A percentile compares a stretch with the other conserved stretches of the same genome.
Conservation (phyloP, 1,139 yeast species). For the Suhomyces terraborum region DNA sequence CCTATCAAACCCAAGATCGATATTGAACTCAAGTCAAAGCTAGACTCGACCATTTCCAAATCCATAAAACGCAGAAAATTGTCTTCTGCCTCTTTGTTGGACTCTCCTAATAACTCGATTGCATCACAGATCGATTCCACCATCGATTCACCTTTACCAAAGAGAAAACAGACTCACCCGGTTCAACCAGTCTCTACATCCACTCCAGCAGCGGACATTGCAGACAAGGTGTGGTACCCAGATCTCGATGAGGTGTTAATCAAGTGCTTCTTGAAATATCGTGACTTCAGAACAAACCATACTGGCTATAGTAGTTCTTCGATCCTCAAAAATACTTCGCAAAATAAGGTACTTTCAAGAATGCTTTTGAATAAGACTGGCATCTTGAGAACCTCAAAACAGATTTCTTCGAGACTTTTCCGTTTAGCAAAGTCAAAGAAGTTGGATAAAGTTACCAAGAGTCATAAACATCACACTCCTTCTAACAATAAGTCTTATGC, state of each 20-base stretch:
- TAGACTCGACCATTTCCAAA: slow-evolving; percentile 12
- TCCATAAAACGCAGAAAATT: slow-evolving; percentile 17
- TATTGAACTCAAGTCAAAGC: slow-evolving; percentile 8
- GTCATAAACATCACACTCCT: slow-evolving; percentile 13
- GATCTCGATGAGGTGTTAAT: slow-evolving; percentile 41
- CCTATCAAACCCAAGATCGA: slow-evolving; percentile 13
- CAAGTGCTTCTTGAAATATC: slow-evolving; percentile 40
- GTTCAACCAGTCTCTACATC: slow-evolving; percentile 3
- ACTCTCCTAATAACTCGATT: slow-evolving; percentile 41
- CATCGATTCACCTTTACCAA: slow-evolving; percentile 37
- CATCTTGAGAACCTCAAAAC: slow-evolving; percentile 40
- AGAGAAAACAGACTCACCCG: slow-evolving; percentile 15
- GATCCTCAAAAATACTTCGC: slow-evolving; percentile 37
- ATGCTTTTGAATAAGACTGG: slow-evolving; percentile 46
- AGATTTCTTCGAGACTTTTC: slow-evolving; percentile 36
- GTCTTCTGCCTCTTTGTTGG: slow-evolving; percentile 18
- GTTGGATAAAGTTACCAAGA: slow-evolving; percentile 19
- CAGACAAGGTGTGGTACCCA: slow-evolving; percentile 39
- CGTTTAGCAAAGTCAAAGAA: slow-evolving; percentile 23
- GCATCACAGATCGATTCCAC: slow-evolving; percentile 42
- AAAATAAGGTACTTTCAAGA: slow-evolving; percentile 45
- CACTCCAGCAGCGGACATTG: slow-evolving; percentile 7
- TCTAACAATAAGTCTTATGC: slow-evolving; percentile 11
- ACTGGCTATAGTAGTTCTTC: slow-evolving; percentile 24
- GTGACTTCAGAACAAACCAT: slow-evolving; percentile 34